Base-by-base conservation (phyloP, 2,329 filamentous ascomycete genomes). In the Dactylellina leptospora region DNA sequence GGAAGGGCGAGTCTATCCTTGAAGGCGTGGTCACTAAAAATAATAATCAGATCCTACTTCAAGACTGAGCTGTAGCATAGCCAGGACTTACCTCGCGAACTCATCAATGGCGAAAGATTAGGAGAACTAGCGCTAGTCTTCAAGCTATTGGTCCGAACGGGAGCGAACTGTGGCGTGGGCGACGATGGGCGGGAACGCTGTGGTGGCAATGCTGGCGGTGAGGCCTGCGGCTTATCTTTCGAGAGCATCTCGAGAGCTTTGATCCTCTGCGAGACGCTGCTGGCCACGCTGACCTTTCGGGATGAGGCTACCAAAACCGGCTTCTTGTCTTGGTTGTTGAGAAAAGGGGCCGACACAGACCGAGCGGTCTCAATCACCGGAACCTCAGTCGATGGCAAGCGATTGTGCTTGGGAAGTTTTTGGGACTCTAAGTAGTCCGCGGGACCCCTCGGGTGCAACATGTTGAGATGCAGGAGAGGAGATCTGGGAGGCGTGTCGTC, bases 241-340 rank as follows among this genome's bases (percentile, higher is more conserved):
- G 88, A 84, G 75, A 95, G 84, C 79, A 92, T 93, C 78, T 96
- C 91, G 58, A 99, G 83, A 4, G 93, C 92, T 80, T 96, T 96
- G 79, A 97, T 97, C 42, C 95, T 89, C 79, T 93, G 91, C 2
- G 93, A 96, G 72, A 99, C 97, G 45, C 76, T 76, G 9, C 75
- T 75, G 44, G 74, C 66, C 22, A 97, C 86, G 77, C 91, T 95
- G 75, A 88, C 84, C 79, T 93, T 96, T 78, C 90, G 92, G 2
- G 86, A 82, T 48, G 84, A 82, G 11, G 62, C 54, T 53, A 89
- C 78, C 55, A 84, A 84, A 11, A 85, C 80, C n/a, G 80, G 56
- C 40, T 76, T 78, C 11, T 80, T 80, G 85, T 81, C 69, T 82
- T 85, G 75, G 86, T 76, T 75, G 10, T 84, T 83, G 5, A 85